phyloP scores from a whole-genome alignment of 2,329 filamentous ascomycete genomes.

The Neonectria faginata region DNA sequence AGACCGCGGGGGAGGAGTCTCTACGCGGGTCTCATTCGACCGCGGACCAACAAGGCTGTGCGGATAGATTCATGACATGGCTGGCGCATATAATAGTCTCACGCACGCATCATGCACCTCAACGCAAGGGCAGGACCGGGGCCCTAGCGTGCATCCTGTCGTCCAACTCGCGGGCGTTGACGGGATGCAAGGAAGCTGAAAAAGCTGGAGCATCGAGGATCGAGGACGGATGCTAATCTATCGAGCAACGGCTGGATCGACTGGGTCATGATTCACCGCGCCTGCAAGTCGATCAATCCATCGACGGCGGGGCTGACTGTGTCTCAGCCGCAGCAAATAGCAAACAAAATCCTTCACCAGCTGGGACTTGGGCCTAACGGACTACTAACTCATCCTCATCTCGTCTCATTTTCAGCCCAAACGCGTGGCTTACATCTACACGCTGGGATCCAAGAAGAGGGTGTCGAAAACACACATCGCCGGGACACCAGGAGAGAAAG shows the following conservation, averaged over 20 bases:
- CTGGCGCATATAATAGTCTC: background rate
- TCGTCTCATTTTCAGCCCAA: slow-evolving; percentile 6
- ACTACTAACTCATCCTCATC: background rate
- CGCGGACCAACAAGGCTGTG: background rate
- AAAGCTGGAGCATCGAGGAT: background rate
- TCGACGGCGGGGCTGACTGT: background rate
- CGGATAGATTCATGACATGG: background rate
- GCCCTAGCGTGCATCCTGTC: background rate
- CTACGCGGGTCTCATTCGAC: background rate
- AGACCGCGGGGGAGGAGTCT: background rate
- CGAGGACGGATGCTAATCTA: background rate
- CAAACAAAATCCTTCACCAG: background rate
- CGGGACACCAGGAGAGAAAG: background rate
- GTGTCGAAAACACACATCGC: background rate
- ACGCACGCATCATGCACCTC: background rate
- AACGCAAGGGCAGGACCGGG: background rate
- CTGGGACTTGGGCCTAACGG: too few relatives aligned
- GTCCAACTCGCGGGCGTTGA: background rate
- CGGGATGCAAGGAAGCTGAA: background rate
- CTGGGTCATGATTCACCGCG: background rate
- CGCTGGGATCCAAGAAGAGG: background rate
- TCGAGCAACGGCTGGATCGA: background rate
- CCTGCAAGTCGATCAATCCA: background rate
- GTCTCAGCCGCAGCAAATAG: background rate
- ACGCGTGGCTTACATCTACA: background rate